A percentile compares a stretch with the other conserved stretches of the same genome.
Evolutionary conservation across 2,329 filamentous ascomycete genomes (phyloP).

Genomic region (Pyricularia pennisetigena): DNA sequence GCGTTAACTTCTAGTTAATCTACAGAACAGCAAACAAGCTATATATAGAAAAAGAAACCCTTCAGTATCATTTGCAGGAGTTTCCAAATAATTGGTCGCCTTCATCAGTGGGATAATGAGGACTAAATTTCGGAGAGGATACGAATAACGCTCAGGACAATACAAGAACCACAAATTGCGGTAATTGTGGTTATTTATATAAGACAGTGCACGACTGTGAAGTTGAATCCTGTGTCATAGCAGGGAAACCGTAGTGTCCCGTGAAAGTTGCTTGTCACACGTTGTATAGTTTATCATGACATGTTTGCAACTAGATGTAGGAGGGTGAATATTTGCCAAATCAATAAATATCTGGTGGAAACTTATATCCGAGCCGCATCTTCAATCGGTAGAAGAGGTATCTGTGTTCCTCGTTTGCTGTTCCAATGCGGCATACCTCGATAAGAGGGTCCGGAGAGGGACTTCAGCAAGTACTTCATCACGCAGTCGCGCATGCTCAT

Average conservation of each 20-base stretch:
- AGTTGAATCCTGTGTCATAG: not conserved
- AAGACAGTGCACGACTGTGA: not conserved
- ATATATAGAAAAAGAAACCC: too few species aligned
- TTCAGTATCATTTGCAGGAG: too few species aligned
- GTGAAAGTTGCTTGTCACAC: too few species aligned
- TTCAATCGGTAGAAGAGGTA: not conserved
- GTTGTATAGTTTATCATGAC: not conserved
- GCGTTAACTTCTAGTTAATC: too few species aligned
- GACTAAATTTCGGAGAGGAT: not conserved
- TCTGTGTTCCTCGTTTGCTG: not conserved
- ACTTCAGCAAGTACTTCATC: slow-evolving; percentile 28
- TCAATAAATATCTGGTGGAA: too few species aligned
- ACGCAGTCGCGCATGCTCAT: slow-evolving; percentile 32
- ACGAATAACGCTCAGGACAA: not conserved
- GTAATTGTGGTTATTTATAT: not conserved
- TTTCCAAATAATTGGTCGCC: too few species aligned
- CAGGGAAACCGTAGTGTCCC: not conserved
- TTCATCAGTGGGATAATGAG: not conserved
- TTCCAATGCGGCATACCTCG: not conserved
- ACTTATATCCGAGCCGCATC: not conserved
- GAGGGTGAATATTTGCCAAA: not conserved
- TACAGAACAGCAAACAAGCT: too few species aligned
- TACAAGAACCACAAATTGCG: not conserved
- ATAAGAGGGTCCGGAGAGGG: not conserved
- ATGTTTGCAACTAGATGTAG: not conserved